These are phyloP conservation scores for Myxozyma melibiosi DNA, from an alignment of 805 yeast genomes.

Conservation along the genomic window DNA sequence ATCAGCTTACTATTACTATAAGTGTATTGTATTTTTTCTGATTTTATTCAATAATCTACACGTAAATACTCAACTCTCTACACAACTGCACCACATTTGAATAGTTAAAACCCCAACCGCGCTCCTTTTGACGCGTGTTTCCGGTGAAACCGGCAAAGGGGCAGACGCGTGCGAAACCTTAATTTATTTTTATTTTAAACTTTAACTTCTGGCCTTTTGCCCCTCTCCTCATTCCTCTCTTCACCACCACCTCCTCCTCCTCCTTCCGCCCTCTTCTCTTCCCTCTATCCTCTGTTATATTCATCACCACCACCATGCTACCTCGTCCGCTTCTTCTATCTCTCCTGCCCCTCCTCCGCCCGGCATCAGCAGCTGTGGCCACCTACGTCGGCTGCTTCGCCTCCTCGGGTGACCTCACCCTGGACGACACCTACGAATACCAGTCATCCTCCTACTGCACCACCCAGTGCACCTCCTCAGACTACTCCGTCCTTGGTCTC, in stretches of 20 bases:
- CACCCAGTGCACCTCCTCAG: conserved; percentile 51
- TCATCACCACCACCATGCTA: neutral
- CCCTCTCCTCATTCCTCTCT: neutral
- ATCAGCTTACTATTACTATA: too few species aligned
- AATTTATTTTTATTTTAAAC: too few species aligned
- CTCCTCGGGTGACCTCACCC: conserved; percentile 44
- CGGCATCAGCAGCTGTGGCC: neutral
- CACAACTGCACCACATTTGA: too few species aligned
- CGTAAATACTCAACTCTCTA: too few species aligned
- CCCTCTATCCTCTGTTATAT: neutral
- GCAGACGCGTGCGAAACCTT: too few species aligned
- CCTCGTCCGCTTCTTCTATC: neutral
- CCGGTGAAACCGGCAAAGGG: too few species aligned
- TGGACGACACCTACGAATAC: conserved; percentile 53
- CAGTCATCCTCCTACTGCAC: conserved; percentile 66
- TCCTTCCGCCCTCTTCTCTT: neutral
- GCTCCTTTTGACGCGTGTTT: too few species aligned
- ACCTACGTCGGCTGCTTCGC: conserved; percentile 47
- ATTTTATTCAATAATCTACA: too few species aligned
- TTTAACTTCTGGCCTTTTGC: too few species aligned
- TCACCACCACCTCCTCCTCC: neutral
- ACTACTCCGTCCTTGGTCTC: conserved; percentile 52
- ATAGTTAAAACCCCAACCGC: too few species aligned
- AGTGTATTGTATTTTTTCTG: too few species aligned
- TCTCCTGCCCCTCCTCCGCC: neutral